phyloP scores from a whole-genome alignment of 2,329 filamentous ascomycete species.

The Bipolaris zeicola region DNA sequence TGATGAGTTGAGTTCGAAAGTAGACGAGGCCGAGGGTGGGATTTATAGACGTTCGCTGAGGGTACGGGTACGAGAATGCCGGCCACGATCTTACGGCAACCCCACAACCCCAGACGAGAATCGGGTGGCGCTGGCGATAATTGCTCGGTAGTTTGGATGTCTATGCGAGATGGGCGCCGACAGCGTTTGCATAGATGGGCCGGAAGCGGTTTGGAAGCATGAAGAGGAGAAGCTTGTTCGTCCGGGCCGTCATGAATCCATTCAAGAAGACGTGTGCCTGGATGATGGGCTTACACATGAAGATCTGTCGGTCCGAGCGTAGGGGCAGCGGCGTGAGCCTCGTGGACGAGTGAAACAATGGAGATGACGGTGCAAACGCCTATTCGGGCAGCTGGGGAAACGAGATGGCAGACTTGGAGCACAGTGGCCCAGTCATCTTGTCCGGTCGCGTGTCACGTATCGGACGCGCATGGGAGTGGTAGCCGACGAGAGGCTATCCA shows the following conservation, averaged over 20 bases:
- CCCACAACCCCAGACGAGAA: constrained; percentile 1
- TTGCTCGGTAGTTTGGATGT: constrained; percentile 3
- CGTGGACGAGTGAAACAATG: constrained; percentile 16
- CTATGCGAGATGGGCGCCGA: constrained; percentile 5
- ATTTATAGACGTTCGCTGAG: constrained; percentile 13
- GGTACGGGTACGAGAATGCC: background rate
- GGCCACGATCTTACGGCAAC: background rate
- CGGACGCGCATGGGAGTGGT: constrained; percentile 5
- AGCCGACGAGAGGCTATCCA: constrained; percentile 8
- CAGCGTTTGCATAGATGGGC: background rate
- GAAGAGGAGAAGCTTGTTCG: constrained; percentile 2
- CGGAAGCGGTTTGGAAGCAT: background rate
- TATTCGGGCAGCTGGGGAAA: constrained; percentile 14
- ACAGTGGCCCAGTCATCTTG: background rate
- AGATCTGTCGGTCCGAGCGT: constrained; percentile 15
- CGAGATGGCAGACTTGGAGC: background rate
- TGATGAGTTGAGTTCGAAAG: background rate
- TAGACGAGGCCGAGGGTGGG: constrained; percentile 4
- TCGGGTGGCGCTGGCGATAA: background rate
- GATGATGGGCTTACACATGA: constrained; percentile 3
- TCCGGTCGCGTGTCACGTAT: background rate
- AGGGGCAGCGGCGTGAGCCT: constrained; percentile 8
- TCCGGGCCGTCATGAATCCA: constrained; percentile 16
- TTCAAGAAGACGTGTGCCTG: constrained; percentile 6
- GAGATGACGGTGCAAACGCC: constrained; percentile 9